These are phyloP conservation scores for Penicillium salamii DNA, from an alignment of 495 filamentous ascomycete species.

Conservation along the genomic window DNA sequence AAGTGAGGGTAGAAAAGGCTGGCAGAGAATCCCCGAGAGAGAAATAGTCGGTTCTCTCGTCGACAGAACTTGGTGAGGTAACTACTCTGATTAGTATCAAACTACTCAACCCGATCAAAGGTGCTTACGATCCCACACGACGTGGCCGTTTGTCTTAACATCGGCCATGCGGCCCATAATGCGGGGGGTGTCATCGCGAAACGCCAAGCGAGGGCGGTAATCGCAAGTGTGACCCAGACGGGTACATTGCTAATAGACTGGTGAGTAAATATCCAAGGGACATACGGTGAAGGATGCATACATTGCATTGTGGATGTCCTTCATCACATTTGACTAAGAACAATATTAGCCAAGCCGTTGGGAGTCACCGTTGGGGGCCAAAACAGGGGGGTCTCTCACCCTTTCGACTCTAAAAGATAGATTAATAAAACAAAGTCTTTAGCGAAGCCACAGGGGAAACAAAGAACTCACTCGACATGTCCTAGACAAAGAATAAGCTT, in stretches of 20 bases:
- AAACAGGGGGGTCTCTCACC: constrained; percentile 29
- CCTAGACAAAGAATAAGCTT: constrained; percentile 27
- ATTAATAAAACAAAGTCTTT: constrained; percentile 6
- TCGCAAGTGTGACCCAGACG: constrained; percentile 56
- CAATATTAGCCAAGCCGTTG: constrained; percentile 20
- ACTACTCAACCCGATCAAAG: neutral
- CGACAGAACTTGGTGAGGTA: constrained; percentile 21
- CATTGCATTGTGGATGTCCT: constrained; percentile 51
- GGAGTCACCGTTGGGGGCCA: constrained; percentile 1
- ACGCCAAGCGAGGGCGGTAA: constrained; percentile 54
- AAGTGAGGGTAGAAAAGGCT: constrained; percentile 51
- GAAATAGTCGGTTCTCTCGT: constrained; percentile 26
- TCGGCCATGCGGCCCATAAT: constrained; percentile 56
- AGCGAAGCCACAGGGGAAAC: neutral
- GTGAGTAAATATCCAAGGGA: constrained; percentile 9
- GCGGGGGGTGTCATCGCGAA: constrained; percentile 54
- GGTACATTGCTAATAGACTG: constrained; percentile 47
- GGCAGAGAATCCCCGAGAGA: constrained; percentile 44
- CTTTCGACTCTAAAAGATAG: constrained; percentile 45
- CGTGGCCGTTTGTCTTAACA: constrained; percentile 45
- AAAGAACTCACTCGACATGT: constrained; percentile 46
- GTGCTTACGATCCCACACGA: constrained; percentile 54
- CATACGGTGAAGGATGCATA: constrained; percentile 24
- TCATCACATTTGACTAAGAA: constrained; percentile 51
- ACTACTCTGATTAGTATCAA: constrained; percentile 18